phyloP scores from a whole-genome alignment of 2,329 filamentous ascomycete genomes.

The Venturia aucupariae region DNA sequence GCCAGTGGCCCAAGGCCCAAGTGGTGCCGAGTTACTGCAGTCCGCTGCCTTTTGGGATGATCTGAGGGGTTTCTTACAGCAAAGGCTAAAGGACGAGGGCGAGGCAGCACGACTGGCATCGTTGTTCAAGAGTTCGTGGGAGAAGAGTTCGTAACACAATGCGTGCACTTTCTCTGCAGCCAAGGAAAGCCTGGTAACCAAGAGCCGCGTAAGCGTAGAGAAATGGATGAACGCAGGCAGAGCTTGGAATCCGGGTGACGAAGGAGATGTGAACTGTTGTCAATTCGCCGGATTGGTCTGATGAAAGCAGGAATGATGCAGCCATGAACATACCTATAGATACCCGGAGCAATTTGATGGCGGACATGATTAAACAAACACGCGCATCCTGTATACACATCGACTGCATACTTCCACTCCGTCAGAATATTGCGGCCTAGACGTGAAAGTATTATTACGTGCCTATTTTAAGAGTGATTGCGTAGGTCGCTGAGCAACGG shows the following conservation, averaged over 20 bases:
- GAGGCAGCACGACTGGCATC: constrained; percentile 38
- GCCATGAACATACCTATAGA: background rate
- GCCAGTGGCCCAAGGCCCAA: constrained; percentile 42
- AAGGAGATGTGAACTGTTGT: background rate
- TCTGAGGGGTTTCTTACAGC: constrained; percentile 68
- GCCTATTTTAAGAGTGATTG: background rate
- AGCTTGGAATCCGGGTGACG: background rate
- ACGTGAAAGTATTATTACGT: background rate
- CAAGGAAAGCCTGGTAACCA: background rate
- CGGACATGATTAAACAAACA: background rate
- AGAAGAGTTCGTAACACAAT: constrained; percentile 3
- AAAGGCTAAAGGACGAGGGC: constrained; percentile 62
- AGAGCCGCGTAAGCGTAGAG: background rate
- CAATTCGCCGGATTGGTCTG: background rate
- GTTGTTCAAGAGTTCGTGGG: constrained; percentile 12
- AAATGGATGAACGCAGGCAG: background rate
- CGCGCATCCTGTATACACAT: background rate
- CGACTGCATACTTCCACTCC: background rate
- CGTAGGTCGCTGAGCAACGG: background rate
- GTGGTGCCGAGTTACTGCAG: constrained; percentile 51
- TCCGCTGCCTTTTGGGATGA: constrained; percentile 80
- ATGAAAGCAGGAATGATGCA: background rate
- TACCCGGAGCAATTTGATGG: background rate
- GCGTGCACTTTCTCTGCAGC: background rate
- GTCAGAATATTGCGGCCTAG: background rate